Percentiles rank a stretch among this genome's conserved stretches.
These are phyloP conservation scores for Heliosperma pusillum DNA, from an alignment of 148 eudicot species.

Conservation along the genomic window DNA sequence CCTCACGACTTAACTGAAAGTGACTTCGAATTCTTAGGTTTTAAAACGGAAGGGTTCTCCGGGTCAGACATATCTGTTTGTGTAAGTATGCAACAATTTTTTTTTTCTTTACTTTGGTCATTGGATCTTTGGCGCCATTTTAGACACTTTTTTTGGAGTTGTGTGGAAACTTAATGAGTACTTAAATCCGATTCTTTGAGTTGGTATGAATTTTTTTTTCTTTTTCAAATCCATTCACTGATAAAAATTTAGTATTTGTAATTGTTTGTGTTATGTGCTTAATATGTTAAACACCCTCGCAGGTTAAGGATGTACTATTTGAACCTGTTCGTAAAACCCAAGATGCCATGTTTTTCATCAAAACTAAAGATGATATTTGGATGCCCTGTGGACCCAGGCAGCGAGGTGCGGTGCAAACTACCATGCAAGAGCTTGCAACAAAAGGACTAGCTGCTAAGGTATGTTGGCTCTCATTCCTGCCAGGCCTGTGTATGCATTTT, in stretches of 20 bases:
- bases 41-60: conserved; percentile 87
- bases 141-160: not conserved
- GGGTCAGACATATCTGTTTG: conserved; percentile 96
- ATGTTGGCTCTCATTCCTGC: not conserved
- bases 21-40: conserved; percentile 72
- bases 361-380: conserved; percentile 53
- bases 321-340: conserved; percentile 99
- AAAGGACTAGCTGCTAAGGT: conserved; percentile 90
- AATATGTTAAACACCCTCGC: not conserved
- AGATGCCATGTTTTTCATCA: conserved; percentile 83
- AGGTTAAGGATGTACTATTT: conserved; percentile 94
- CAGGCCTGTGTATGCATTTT: not conserved
- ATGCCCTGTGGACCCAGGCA: conserved; percentile 92
- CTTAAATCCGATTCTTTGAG: not conserved
- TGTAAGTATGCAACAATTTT: conserved; percentile 49
- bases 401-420: conserved; percentile 74
- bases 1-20: conserved; percentile 83
- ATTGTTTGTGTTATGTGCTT: not conserved
- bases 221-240: no score
- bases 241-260: no score
- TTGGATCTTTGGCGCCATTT: no score
- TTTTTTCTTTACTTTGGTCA: not conserved
- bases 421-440: conserved; percentile 88
- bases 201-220: no score
- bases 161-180: not conserved